Conservation (phyloP, 2,329 filamentous ascomycete species). For the Fusarium fujikuroi region DNA sequence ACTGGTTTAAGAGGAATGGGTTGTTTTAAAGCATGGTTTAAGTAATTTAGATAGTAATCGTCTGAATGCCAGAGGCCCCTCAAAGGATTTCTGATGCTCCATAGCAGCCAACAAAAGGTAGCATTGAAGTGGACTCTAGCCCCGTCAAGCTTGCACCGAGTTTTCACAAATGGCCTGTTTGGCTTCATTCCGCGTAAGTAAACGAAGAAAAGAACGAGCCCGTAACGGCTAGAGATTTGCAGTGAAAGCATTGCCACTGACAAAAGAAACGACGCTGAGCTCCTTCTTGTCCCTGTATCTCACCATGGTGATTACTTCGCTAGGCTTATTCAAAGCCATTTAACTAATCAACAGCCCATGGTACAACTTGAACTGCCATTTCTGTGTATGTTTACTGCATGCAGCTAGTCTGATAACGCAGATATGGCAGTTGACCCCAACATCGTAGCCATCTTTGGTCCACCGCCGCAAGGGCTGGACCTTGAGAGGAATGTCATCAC, state of each 20-base stretch:
- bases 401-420: neutral
- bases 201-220: neutral
- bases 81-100: neutral
- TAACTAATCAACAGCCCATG: neutral
- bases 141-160: neutral
- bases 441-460: constrained; percentile 16
- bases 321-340: neutral
- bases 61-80: too few relatives aligned
- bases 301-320: neutral
- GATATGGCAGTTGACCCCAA: neutral
- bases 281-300: neutral
- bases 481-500: neutral
- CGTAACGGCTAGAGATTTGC: neutral
- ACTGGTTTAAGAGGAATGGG: rapidly evolving
- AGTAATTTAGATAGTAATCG: rapidly evolving
- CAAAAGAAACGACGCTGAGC: neutral
- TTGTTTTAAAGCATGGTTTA: rapidly evolving
- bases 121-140: constrained; percentile 14
- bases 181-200: neutral
- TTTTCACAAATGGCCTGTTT: constrained; percentile 12
- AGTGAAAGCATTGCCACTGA: neutral
- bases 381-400: too few relatives aligned
- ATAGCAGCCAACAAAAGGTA: neutral
- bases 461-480: constrained; percentile 3
- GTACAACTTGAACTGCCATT: too few relatives aligned